These are phyloP conservation scores for Fusarium torreyae DNA, from an alignment of 2,329 filamentous ascomycete species.

Conservation along the genomic window DNA sequence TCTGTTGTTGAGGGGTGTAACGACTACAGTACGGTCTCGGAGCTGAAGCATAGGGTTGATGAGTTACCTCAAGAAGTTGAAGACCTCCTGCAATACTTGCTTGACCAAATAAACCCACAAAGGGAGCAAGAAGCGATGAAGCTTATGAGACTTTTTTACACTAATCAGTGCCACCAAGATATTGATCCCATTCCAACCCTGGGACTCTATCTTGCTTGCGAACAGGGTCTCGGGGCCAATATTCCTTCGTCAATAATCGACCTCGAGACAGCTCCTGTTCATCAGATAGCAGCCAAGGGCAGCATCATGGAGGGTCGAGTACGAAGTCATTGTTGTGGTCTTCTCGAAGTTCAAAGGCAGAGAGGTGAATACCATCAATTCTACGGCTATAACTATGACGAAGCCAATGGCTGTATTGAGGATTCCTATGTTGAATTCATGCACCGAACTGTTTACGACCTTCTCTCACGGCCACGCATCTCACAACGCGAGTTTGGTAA, in stretches of 20 bases:
- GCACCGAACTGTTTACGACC: background rate
- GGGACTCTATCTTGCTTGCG: rapidly evolving
- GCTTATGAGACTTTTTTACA: background rate
- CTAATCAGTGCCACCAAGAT: rapidly evolving
- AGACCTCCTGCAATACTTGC: background rate
- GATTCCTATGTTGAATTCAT: background rate
- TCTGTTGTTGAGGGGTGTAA: background rate
- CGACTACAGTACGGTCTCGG: background rate
- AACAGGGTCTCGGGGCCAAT: rapidly evolving
- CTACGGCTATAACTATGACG: too few species aligned
- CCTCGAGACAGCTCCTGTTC: rapidly evolving
- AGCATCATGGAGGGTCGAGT: background rate
- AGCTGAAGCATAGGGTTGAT: background rate
- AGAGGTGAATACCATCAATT: too few species aligned
- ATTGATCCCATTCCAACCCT: background rate
- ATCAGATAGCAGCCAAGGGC: background rate
- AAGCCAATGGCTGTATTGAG: too few species aligned
- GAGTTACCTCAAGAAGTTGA: background rate
- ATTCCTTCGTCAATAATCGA: background rate
- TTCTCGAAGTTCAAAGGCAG: background rate
- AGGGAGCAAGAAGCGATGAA: background rate
- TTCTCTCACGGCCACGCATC: rapidly evolving
- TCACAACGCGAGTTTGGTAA: rapidly evolving
- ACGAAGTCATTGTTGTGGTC: background rate
- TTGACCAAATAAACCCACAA: background rate